Evolutionary conservation across 192 early-diverging fungal genomes (phyloP).

Genomic region (Coemansia sp.): DNA sequence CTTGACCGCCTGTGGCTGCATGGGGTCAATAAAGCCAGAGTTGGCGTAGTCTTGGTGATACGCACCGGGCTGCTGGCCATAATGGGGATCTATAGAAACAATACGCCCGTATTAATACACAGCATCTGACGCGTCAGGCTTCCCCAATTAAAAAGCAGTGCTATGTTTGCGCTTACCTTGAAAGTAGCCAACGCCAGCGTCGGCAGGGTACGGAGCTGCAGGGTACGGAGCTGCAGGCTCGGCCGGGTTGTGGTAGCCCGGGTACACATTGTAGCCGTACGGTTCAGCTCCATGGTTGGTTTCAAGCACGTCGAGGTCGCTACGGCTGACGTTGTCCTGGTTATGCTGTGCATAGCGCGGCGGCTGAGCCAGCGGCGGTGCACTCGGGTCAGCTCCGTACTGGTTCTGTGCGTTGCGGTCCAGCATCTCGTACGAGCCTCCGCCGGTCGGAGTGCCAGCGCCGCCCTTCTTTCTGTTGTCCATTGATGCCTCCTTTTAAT

Average conservation of each 20-base stretch:
- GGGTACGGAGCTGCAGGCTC: constrained; percentile 10
- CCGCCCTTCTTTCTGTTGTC: constrained; percentile 34
- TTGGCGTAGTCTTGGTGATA: constrained; percentile 27
- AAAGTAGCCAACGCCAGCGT: constrained; percentile 48
- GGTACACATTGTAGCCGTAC: constrained; percentile 40
- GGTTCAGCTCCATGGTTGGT: constrained; percentile 27
- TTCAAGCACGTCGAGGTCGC: constrained; percentile 54
- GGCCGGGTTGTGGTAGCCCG: constrained; percentile 17
- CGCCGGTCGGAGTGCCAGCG: constrained; percentile 10
- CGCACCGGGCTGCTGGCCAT: constrained; percentile 20
- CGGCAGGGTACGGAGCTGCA: neutral
- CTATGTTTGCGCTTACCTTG: constrained; percentile 23
- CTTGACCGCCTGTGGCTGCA: constrained; percentile 32
- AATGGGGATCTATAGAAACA: constrained; percentile 22
- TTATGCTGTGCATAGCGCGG: constrained; percentile 21
- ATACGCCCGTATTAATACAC: neutral
- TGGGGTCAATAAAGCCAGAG: constrained; percentile 20
- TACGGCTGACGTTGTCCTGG: constrained; percentile 35
- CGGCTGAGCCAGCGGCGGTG: constrained; percentile 17
- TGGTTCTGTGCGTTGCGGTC: constrained; percentile 43
- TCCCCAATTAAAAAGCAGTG: neutral
- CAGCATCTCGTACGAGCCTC: constrained; percentile 55
- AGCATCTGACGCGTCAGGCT: constrained; percentile 7
- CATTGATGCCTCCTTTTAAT: constrained; percentile 12
- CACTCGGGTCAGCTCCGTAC: constrained; percentile 21